A percentile compares a stretch with the other conserved stretches of the same genome.
Conservation (phyloP, 768 basidiomycete genomes). For the Lactarius trivialis region DNA sequence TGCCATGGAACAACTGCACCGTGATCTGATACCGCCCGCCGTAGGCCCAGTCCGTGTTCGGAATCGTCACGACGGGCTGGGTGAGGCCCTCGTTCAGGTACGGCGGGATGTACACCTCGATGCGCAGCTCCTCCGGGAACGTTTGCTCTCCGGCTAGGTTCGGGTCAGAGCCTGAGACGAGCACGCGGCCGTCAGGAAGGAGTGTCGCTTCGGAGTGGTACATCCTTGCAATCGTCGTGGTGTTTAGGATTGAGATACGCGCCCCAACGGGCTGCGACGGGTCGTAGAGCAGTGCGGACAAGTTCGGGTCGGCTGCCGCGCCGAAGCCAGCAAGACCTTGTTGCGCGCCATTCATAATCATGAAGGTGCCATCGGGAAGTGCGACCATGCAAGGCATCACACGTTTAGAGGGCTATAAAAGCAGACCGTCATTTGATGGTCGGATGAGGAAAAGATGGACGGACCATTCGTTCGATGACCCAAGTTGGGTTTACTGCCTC, state of each 20-base stretch:
- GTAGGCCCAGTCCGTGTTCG: slow-evolving; percentile 57
- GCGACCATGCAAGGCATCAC: slow-evolving; percentile 73
- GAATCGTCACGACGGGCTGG: slow-evolving; percentile 58
- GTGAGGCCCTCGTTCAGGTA: slow-evolving; percentile 61
- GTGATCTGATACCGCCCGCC: slow-evolving; percentile 47
- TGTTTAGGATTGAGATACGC: slow-evolving; percentile 58
- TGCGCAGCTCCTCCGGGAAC: slow-evolving; percentile 73
- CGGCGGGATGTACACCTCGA: slow-evolving; percentile 78
- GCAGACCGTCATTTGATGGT: background rate
- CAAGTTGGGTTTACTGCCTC: slow-evolving; percentile 57
- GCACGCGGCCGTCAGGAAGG: slow-evolving; percentile 65
- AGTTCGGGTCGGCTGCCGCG: slow-evolving; percentile 35
- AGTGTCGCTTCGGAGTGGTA: slow-evolving; percentile 76
- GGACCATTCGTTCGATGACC: slow-evolving; percentile 74
- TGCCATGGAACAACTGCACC: slow-evolving; percentile 36
- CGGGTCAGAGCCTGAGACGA: slow-evolving; percentile 74
- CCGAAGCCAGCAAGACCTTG: slow-evolving; percentile 70
- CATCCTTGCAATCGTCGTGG: slow-evolving; percentile 64
- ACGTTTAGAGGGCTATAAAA: slow-evolving; percentile 52
- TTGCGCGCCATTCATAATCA: slow-evolving; percentile 69
- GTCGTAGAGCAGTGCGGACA: slow-evolving; percentile 56
- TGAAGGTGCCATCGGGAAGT: slow-evolving; percentile 63
- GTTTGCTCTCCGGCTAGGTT: slow-evolving; percentile 36
- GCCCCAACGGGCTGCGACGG: slow-evolving; percentile 50
- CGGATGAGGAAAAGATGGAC: slow-evolving; percentile 21